Conservation (phyloP, 2,329 filamentous ascomycete genomes). For the Curvularia eragrostidis region DNA sequence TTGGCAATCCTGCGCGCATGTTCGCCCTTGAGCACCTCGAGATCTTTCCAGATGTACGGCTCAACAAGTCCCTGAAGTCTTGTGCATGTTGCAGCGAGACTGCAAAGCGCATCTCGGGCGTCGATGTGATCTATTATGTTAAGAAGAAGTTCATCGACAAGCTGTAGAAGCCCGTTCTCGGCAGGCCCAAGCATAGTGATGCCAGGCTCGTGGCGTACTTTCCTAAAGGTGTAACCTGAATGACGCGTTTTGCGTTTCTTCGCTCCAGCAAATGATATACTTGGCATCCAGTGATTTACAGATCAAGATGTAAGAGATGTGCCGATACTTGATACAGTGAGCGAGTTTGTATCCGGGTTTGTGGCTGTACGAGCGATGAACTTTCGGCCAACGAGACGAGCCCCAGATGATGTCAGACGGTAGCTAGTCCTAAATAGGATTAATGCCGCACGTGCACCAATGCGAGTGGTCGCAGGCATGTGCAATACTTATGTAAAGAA, state of each 20-base stretch:
- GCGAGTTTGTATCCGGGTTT: background rate
- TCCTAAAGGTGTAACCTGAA: slow-evolving; percentile 32
- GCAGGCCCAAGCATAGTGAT: slow-evolving; percentile 23
- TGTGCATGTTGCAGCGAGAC: slow-evolving; percentile 40
- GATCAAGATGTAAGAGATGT: background rate
- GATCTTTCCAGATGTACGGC: slow-evolving; percentile 43
- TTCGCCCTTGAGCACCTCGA: slow-evolving; percentile 36
- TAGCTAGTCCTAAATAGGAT: background rate
- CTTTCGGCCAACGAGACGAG: slow-evolving; percentile 3
- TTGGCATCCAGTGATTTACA: slow-evolving; percentile 30
- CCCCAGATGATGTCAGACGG: slow-evolving; percentile 8
- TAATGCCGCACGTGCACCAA: slow-evolving; percentile 1
- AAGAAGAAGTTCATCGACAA: slow-evolving; percentile 47
- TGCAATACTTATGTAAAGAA: background rate
- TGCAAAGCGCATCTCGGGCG: slow-evolving; percentile 29
- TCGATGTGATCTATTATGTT: slow-evolving; percentile 44
- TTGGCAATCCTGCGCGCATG: slow-evolving; percentile 34
- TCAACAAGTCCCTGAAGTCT: slow-evolving; percentile 42
- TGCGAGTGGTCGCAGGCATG: background rate
- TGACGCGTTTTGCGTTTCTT: slow-evolving; percentile 42
- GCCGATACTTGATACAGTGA: background rate
- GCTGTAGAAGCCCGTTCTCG: slow-evolving; percentile 30
- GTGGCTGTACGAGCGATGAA: background rate
- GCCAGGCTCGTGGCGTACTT: slow-evolving; percentile 26
- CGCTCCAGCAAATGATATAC: slow-evolving; percentile 26